Conservation (phyloP, 441 rosid species). For the Erodium trifolium region DNA sequence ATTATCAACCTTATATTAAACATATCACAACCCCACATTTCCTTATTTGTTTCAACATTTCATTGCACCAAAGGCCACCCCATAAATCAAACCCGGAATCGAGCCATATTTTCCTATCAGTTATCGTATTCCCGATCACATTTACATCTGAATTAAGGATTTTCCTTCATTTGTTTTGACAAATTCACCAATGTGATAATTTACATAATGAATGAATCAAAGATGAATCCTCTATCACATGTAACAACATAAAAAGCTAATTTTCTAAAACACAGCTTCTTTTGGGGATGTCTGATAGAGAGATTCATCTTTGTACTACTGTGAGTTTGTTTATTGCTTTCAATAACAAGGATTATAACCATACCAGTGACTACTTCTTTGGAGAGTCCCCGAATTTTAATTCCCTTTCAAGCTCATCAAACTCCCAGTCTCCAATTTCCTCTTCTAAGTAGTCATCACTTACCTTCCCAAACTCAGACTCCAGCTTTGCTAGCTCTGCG, state of each 20-base stretch:
- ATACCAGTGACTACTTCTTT: conserved; percentile 14
- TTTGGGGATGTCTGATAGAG: conserved; percentile 13
- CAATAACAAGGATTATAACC: conserved; percentile 10
- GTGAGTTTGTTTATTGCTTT: conserved; percentile 14
- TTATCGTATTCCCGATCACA: neutral
- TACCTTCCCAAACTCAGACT: conserved; percentile 85
- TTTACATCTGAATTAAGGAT: neutral
- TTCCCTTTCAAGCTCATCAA: conserved; percentile 92
- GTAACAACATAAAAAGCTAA: conserved; percentile 20
- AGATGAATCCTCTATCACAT: conserved; percentile 18
- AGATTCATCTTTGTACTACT: conserved; percentile 15
- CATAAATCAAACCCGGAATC: neutral
- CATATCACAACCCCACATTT: neutral
- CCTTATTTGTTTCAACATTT: neutral
- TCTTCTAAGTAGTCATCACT: conserved; percentile 59
- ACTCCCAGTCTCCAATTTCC: conserved; percentile 94
- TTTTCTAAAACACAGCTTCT: conserved; percentile 24
- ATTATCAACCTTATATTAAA: neutral
- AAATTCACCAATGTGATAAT: conserved; percentile 27
- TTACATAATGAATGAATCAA: conserved; percentile 47
- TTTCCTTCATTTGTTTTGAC: too few relatives aligned
- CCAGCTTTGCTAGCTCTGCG: conserved; percentile 87
- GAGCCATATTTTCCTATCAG: too few relatives aligned
- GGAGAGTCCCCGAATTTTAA: conserved; percentile 42
- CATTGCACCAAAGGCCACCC: neutral